phyloP scores from a whole-genome alignment of 2,329 filamentous ascomycete genomes.

The Trichoderma asperellum region DNA sequence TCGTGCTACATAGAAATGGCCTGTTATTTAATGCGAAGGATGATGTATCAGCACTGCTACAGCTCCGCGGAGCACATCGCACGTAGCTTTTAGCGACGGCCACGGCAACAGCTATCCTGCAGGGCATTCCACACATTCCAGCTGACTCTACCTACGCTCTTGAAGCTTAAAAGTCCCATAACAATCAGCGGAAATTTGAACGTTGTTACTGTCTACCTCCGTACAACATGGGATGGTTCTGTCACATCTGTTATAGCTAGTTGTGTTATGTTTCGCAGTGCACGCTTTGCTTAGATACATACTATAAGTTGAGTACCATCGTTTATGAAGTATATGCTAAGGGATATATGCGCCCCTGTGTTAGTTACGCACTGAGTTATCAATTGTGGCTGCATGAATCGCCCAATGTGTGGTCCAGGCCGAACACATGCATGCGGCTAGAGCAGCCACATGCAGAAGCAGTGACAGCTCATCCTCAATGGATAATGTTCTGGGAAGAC shows the following conservation, averaged over 20 bases:
- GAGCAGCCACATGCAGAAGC: neutral
- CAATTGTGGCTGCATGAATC: neutral
- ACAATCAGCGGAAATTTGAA: too few species aligned
- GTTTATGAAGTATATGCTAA: neutral
- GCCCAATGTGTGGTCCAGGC: neutral
- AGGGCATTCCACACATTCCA: neutral
- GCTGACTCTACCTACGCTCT: too few species aligned
- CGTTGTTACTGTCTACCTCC: neutral
- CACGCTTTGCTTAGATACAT: neutral
- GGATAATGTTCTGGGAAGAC: neutral
- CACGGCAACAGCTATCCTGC: neutral
- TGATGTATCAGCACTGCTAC: neutral
- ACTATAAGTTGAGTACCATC: neutral
- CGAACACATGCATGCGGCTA: neutral
- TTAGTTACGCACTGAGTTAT: neutral
- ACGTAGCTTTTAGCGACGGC: conserved; percentile 5
- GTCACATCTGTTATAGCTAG: neutral
- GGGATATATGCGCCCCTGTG: neutral
- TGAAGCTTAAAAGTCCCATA: neutral
- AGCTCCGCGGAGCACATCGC: conserved; percentile 5
- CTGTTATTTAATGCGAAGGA: neutral
- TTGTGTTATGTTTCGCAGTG: neutral
- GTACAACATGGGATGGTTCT: neutral
- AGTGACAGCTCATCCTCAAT: neutral
- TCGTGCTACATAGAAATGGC: neutral